Base-by-base conservation (phyloP, 2,329 filamentous ascomycete genomes). In the Trichophaea hybrida region DNA sequence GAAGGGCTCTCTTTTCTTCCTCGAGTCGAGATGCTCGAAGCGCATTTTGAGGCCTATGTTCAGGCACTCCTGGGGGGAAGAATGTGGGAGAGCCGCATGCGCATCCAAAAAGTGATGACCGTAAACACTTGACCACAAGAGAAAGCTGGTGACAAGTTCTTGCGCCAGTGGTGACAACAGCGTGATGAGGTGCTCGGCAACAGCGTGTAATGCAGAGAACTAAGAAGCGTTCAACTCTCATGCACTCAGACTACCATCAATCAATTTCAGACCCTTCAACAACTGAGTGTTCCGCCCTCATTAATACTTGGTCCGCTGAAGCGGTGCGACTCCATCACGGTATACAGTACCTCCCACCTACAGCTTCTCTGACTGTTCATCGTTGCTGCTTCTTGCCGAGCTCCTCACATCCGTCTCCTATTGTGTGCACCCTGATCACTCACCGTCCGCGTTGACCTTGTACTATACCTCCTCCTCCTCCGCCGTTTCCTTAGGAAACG, bases 391-490 rank as follows among this genome's bases (percentile, higher is more conserved):
- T 24, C 24, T 24, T 24, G 24, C 24, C 24, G 24, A 24, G 24
- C 24, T 24, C 24, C 24, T 24, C 24, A 3, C 24, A 24, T 13
- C 40, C n/a, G 40, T 46, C 40, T 46, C 40, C 24, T 24, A 24
- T 24, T 24, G 24, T 24, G 24, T 24, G 24, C 24, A 24, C 40
- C 40, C 40, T 46, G 40, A 46, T 13, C 40, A 46, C 40, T 13
- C 40, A 46, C 40, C 40, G 13, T 46, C 40, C 40, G n/a, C 40
- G n/a, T 17, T 46, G 40, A 46, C 40, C 55, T 32, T 17, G n/a
- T 38, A 33, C 37, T 50, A 31, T 52, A 31, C 44, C 37, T 43
- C 58, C 55, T 43, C 58, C 55, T 59, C 49, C 58, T 59, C 37
- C 32, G 54, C 38, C 48, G 54, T 24, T 31, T 43, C 38, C 38